phyloP scores from a whole-genome alignment of 305 asterid species.

The Rubia peregrina region DNA sequence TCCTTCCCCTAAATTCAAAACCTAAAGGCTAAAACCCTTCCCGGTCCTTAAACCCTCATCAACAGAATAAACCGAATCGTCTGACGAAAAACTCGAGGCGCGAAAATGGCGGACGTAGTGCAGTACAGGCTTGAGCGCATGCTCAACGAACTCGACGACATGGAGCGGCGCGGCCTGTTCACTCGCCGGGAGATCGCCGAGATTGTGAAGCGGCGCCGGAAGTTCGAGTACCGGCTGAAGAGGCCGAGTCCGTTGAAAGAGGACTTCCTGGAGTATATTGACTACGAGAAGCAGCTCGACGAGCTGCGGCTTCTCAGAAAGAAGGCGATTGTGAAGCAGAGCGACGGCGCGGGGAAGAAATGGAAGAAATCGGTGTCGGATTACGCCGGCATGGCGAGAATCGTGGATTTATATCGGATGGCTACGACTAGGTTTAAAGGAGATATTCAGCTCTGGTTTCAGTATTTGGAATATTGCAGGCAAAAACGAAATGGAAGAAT shows the following conservation, averaged over 20 bases:
- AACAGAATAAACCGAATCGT: too few relatives aligned
- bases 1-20: background rate
- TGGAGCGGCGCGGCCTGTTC: conserved; percentile 67
- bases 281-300: conserved; percentile 76
- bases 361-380: conserved; percentile 60
- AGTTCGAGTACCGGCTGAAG: conserved; percentile 90
- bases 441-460: conserved; percentile 86
- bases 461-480: conserved; percentile 83
- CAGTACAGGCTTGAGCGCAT: conserved; percentile 86
- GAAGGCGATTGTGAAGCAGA: conserved; percentile 29
- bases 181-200: conserved; percentile 62
- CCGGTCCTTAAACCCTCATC: background rate
- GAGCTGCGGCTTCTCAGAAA: conserved; percentile 63
- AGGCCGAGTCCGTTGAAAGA: conserved; percentile 73
- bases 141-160: conserved; percentile 80
- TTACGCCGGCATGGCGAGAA: conserved; percentile 66
- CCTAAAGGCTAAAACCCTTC: conserved; percentile 7
- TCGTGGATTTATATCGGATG: conserved; percentile 56
- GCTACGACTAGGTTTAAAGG: conserved; percentile 91
- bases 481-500: conserved; percentile 64
- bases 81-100: background rate
- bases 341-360: conserved; percentile 33
- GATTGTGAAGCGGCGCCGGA: conserved; percentile 80
- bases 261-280: conserved; percentile 64
- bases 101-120: conserved; percentile 78